A percentile compares a stretch with the other conserved stretches of the same genome.
Conservation (phyloP, 1,284 basidiomycete species). For the Cryptococcus sp. region DNA sequence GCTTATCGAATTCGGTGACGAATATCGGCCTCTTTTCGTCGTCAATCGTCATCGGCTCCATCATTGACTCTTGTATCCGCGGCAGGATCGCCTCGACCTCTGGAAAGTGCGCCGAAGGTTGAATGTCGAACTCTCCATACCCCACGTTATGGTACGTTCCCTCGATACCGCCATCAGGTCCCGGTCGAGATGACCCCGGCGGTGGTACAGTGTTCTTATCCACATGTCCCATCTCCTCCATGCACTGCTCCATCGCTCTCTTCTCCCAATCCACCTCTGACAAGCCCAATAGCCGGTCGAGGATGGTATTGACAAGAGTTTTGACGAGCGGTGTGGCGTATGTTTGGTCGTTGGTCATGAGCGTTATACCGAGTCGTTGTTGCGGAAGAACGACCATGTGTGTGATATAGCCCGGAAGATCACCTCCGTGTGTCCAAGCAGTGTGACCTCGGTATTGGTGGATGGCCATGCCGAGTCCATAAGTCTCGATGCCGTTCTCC, state of each 20-base stretch:
- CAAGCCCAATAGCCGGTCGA: conserved; percentile 21
- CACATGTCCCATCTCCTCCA: background rate
- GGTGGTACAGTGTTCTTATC: background rate
- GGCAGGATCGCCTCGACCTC: background rate
- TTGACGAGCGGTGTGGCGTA: conserved; percentile 14
- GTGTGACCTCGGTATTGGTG: conserved; percentile 23
- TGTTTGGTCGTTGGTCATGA: conserved; percentile 25
- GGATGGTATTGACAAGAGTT: conserved; percentile 12
- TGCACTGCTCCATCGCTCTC: background rate
- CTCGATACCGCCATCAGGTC: background rate
- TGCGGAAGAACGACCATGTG: conserved; percentile 16
- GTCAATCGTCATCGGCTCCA: background rate
- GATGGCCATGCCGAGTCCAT: conserved; percentile 23
- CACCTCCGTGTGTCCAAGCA: conserved; percentile 21
- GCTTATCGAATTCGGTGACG: background rate
- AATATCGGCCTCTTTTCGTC: background rate
- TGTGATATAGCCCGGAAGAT: conserved; percentile 23
- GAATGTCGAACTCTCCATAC: background rate
- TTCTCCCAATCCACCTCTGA: background rate
- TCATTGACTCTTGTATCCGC: background rate
- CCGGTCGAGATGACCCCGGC: background rate
- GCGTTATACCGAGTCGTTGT: conserved; percentile 15
- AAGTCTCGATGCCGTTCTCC: conserved; percentile 12
- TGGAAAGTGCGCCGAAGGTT: background rate
- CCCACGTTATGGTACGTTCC: background rate